Evolutionary conservation across 257 asterid species (phyloP).

Genomic region (Solanum acaule): DNA sequence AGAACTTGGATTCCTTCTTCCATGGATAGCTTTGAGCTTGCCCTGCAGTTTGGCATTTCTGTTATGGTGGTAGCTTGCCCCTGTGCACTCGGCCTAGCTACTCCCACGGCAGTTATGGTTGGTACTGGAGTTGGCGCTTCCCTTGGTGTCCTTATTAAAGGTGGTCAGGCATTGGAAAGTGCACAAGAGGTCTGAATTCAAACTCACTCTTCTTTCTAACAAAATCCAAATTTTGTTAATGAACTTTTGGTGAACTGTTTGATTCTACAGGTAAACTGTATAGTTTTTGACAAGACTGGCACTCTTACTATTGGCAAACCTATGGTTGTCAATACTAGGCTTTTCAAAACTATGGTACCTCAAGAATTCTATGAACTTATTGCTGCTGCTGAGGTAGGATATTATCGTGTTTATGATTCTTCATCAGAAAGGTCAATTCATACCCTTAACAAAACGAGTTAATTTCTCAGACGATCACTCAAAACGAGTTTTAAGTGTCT

Average conservation of each 20-base stretch:
- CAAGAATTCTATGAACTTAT: constrained; percentile 48
- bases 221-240: neutral
- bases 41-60: constrained; percentile 81
- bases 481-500: neutral
- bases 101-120: constrained; percentile 93
- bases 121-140: constrained; percentile 83
- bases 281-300: constrained; percentile 80
- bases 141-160: constrained; percentile 80
- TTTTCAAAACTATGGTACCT: constrained; percentile 41
- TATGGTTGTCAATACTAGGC: constrained; percentile 42
- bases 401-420: neutral
- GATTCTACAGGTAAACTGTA: constrained; percentile 47
- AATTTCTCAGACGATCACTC: neutral
- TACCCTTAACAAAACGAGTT: neutral
- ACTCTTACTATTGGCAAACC: constrained; percentile 87
- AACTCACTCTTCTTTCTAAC: neutral
- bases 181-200: constrained; percentile 58
- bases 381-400: constrained; percentile 79
- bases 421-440: neutral
- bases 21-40: constrained; percentile 74
- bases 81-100: constrained; percentile 84
- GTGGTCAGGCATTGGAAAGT: constrained; percentile 79
- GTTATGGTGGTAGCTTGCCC: constrained; percentile 96
- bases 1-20: constrained; percentile 61
- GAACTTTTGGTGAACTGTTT: neutral